These are phyloP conservation scores for Plasmopara viticola DNA, from an alignment of 352 stramenopile genomes.

Conservation along the genomic window DNA sequence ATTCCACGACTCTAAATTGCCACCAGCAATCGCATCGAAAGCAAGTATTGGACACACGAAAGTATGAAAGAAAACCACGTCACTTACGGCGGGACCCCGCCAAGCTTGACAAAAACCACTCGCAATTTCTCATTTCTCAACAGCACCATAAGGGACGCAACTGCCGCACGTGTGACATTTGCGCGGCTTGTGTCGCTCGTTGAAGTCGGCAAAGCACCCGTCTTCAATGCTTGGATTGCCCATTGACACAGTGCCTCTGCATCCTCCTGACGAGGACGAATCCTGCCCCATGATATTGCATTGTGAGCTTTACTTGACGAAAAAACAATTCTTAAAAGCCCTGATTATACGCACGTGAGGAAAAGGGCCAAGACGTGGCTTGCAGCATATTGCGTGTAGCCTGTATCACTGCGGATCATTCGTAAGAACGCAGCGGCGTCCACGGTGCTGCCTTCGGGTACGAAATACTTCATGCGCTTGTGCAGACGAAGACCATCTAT, in stretches of 20 bases:
- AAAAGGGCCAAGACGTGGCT: conserved; percentile 79
- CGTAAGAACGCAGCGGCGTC: conserved; percentile 76
- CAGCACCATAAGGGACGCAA: conserved; percentile 90
- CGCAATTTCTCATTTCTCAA: conserved; percentile 85
- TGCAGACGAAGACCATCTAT: conserved; percentile 71
- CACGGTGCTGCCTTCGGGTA: conserved; percentile 62
- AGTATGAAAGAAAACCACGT: background rate
- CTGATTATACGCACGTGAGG: conserved; percentile 44
- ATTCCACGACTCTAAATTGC: conserved; percentile 44
- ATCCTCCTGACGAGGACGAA: conserved; percentile 73
- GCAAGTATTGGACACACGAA: conserved; percentile 1
- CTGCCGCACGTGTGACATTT: conserved; percentile 77
- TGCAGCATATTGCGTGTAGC: conserved; percentile 80
- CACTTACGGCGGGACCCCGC: conserved; percentile 86
- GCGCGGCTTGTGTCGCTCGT: conserved; percentile 61
- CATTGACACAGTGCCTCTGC: conserved; percentile 75
- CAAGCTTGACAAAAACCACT: conserved; percentile 86
- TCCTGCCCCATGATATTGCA: conserved; percentile 23
- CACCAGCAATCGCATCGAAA: conserved; percentile 5
- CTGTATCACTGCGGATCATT: conserved; percentile 80
- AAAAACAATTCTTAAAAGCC: background rate
- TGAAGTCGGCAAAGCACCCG: conserved; percentile 38
- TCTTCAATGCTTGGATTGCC: conserved; percentile 68
- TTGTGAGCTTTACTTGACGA: conserved; percentile 1
- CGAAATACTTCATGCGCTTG: conserved; percentile 75